Base-by-base conservation (phyloP, 2,329 filamentous ascomycete species). In the Paraphoma chrysanthemicola region DNA sequence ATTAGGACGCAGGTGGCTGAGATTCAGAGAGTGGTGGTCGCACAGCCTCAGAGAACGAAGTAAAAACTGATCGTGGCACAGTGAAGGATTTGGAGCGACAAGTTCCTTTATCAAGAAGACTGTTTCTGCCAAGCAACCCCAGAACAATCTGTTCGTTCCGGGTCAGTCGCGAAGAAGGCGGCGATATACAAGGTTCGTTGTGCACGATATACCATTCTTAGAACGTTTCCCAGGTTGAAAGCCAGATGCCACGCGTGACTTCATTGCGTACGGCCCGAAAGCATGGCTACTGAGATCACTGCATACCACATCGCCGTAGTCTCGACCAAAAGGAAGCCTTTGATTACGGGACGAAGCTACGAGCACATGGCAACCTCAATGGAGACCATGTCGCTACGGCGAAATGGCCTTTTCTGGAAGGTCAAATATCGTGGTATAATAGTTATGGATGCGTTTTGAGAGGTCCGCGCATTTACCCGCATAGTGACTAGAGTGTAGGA, bases 391-490 rank as follows among this genome's bases (percentile, higher is more conserved):
- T 52, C 58, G 42, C 56, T 59, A 54, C 59, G 48, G 60, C 49
- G 48, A 51, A 59, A 30, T 45, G 17, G 44, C 59, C 50, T 33
- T 53, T 70, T 70, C 56, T 64, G 61, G 63, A 71, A 69, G 56
- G 52, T 48, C 57, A 42, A 45, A 41, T 23, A 33, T 54, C 47
- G 45, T 45, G 42, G 54, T 49, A 53, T 62, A 57, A 63, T 52
- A 53, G 33, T 44, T n/a, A 60, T 61, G 49, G 48, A 48, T 43
- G 49, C 10, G 48, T 8, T 64, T 39, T 66, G 60, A 69, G 56
- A 67, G 68, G 68, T 53, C 48, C 46, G 28, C 14, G 31, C 33
- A 63, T 73, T 74, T 72, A 74, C n/a, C 70, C 71, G 68, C 48
- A 72, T 64, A 72, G 57, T 68, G 59, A 61, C 49, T 59, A 59